phyloP scores from a whole-genome alignment of 2,329 filamentous ascomycete species.

The Diaporthe vaccinii region DNA sequence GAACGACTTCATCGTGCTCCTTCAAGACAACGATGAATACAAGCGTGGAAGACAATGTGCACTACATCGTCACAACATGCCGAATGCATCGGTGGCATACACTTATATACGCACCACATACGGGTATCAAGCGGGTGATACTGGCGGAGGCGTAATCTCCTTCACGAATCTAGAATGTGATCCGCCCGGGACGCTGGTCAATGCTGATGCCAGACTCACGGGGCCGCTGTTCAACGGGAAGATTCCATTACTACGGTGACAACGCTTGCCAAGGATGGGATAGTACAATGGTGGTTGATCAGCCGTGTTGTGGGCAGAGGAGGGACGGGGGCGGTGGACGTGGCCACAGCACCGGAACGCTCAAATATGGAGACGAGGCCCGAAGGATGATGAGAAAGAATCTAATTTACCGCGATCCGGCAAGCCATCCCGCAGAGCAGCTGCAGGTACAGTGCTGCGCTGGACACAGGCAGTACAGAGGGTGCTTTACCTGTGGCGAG shows the following conservation, averaged over 20 bases:
- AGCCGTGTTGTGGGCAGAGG: background rate
- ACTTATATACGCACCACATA: constrained; percentile 18
- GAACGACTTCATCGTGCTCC: constrained; percentile 45
- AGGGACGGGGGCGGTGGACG: background rate
- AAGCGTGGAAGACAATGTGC: background rate
- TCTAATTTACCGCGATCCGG: constrained; percentile 19
- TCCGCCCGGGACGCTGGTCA: background rate
- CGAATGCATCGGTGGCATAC: background rate
- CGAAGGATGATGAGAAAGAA: constrained; percentile 2
- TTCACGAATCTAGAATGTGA: constrained; percentile 5
- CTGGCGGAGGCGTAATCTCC: constrained; percentile 5
- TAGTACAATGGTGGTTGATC: background rate
- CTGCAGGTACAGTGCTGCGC: constrained; percentile 1
- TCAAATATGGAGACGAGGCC: constrained; percentile 18
- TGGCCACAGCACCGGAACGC: background rate
- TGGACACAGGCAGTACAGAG: background rate
- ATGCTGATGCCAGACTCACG: background rate
- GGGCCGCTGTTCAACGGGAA: background rate
- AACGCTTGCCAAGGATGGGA: constrained; percentile 12
- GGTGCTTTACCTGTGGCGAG: constrained; percentile 4
- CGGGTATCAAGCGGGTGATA: background rate
- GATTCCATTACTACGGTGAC: constrained; percentile 2
- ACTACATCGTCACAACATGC: background rate
- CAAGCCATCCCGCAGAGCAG: constrained; percentile 7
- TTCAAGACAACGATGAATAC: background rate